Evolutionary conservation across 305 asterid genomes (phyloP), one percentile per base, ranked within the genome.

Genomic region (Petunia hybrid): DNA sequence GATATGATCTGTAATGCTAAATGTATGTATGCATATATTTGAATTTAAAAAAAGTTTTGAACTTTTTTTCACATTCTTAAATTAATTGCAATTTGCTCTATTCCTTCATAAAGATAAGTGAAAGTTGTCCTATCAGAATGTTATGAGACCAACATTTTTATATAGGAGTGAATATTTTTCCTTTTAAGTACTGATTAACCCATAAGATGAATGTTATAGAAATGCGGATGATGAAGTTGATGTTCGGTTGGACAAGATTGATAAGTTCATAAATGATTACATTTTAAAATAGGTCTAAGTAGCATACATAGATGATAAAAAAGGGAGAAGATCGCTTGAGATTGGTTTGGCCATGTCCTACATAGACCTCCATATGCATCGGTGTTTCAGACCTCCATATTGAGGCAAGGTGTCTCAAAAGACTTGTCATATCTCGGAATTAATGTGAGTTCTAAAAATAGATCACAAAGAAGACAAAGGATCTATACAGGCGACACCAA

Each of bases 241-340:
- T 40, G 12, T 66, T 40, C 7, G n/a, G 76, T 69, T 69, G 76
- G n/a, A 43, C 12, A 60, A 60, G 65, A 60, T 60, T 22, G 36
- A 22, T 4, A 45, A 71, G 57, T 10, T 31, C 6, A 48, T 42
- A 46, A 71, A 31, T 31, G 12, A 35, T 71, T 71, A 36, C 51
- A 35, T 48, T 0, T 71, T 60, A 35, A 9, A 5, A 71, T 46
- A 31, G 61, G 77, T 31, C 22, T 22, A 46, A 70, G 61, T 46
- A 10, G 31, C 77, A 70, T 70, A 46, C 12, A 5, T 70, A 70
- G 12, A 46, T 39, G 61, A 70, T 46, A 31, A 70, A 0, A 46
- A 39, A 4, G 1, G 46, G 77, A 69, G 77, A 46, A 46, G 16
- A 48, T 73, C 8, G 4, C 41, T 35, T 73, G 10, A 73, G 53